A percentile compares a stretch with the other conserved stretches of the same genome.
These are phyloP conservation scores for Colletotrichum tamarilloi DNA, from an alignment of 2,329 filamentous ascomycete genomes.

Conservation along the genomic window DNA sequence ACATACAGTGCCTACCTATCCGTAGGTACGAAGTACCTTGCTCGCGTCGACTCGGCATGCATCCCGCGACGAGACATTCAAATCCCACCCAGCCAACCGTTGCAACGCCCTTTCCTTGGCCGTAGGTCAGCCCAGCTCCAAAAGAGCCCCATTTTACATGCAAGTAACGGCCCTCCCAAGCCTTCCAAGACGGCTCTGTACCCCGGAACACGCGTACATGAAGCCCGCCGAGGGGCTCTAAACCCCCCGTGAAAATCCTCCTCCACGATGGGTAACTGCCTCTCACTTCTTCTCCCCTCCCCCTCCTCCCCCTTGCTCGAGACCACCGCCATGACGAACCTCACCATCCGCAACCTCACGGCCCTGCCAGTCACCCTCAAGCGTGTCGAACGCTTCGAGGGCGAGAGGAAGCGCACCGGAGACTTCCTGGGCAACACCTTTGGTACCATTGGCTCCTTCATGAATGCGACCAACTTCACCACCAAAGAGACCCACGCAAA, in stretches of 20 bases:
- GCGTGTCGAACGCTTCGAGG: slow-evolving; percentile 78
- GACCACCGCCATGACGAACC: slow-evolving; percentile 55
- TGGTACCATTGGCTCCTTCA: slow-evolving; percentile 54
- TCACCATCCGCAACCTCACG: slow-evolving; percentile 88
- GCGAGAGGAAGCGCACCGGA: slow-evolving; percentile 52
- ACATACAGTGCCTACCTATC: not conserved
- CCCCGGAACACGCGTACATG: slow-evolving; percentile 22
- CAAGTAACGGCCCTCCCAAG: slow-evolving; percentile 25
- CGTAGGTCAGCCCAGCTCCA: slow-evolving; percentile 17
- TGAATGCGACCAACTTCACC: slow-evolving; percentile 53
- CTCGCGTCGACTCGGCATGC: not conserved
- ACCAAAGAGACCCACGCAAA: slow-evolving; percentile 53
- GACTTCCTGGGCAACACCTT: slow-evolving; percentile 59
- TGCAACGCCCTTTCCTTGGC: slow-evolving; percentile 13
- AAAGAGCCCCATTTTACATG: slow-evolving; percentile 30
- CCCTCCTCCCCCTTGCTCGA: slow-evolving; percentile 21
- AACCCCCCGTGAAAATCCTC: slow-evolving; percentile 31
- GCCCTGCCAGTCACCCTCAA: slow-evolving; percentile 78
- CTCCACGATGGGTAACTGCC: slow-evolving; percentile 26
- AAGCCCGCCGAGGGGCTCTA: slow-evolving; percentile 24
- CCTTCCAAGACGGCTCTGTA: slow-evolving; percentile 25
- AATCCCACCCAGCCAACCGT: slow-evolving; percentile 14
- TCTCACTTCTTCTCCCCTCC: slow-evolving; percentile 28
- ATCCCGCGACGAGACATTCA: slow-evolving; percentile 10
- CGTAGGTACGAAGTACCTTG: not conserved